Percentiles rank a stretch among this genome's conserved stretches.
phyloP scores from a whole-genome alignment of 495 filamentous ascomycete genomes.

The Penicillium turbatum region DNA sequence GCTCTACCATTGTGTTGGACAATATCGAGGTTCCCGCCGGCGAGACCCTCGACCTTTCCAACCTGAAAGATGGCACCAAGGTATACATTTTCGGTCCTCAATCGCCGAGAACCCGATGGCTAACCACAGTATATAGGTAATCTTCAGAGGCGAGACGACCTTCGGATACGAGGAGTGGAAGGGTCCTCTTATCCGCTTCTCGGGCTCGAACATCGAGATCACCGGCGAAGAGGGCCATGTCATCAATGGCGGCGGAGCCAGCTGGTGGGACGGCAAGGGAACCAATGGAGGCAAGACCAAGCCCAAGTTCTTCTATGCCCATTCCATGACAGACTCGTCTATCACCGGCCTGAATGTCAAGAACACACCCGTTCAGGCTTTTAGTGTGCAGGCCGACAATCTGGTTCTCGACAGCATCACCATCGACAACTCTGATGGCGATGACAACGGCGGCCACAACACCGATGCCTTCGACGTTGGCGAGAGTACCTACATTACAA shows the following conservation, averaged over 20 bases:
- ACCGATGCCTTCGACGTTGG: conserved; percentile 66
- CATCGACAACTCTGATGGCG: conserved; percentile 58
- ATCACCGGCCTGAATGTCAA: conserved; percentile 44
- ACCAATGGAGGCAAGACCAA: conserved; percentile 54
- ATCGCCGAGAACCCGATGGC: not conserved
- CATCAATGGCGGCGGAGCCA: conserved; percentile 44
- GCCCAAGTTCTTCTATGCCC: conserved; percentile 56
- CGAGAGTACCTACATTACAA: conserved; percentile 45
- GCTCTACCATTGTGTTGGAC: conserved; percentile 47
- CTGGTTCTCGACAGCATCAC: conserved; percentile 49
- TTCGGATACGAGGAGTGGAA: conserved; percentile 53
- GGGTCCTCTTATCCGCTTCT: conserved; percentile 47
- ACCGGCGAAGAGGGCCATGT: conserved; percentile 34
- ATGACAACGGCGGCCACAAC: conserved; percentile 52
- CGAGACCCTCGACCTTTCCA: conserved; percentile 48
- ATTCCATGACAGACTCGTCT: conserved; percentile 39
- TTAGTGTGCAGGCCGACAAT: conserved; percentile 53
- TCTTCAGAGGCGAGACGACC: conserved; percentile 49
- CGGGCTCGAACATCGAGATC: conserved; percentile 43
- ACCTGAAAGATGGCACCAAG: conserved; percentile 40
- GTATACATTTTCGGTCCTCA: conserved; percentile 15
- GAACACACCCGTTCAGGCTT: conserved; percentile 61
- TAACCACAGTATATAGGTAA: conserved; percentile 30
- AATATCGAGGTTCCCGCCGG: conserved; percentile 50
- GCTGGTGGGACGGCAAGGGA: conserved; percentile 53